Evolutionary conservation across 352 stramenopile genomes (phyloP).

Genomic region (Sclerospora graminicola): DNA sequence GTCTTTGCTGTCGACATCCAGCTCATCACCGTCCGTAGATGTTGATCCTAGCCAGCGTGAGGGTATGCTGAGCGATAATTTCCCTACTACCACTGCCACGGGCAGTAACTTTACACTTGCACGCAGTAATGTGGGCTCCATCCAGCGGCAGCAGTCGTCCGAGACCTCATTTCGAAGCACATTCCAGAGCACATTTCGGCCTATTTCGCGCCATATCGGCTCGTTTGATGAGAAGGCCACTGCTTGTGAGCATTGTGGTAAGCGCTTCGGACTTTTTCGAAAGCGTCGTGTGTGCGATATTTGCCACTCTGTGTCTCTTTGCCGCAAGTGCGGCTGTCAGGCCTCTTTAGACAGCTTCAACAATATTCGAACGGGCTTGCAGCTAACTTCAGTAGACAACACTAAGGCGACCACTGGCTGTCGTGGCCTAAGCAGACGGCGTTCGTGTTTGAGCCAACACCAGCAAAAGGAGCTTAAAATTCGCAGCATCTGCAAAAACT

Average conservation of each 20-base stretch:
- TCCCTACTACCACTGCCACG: slow-evolving; percentile 2
- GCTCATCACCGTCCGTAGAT: slow-evolving; percentile 17
- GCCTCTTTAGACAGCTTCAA: slow-evolving; percentile 31
- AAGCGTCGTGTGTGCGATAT: slow-evolving; percentile 43
- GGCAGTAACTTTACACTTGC: slow-evolving; percentile 8
- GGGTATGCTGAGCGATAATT: slow-evolving; percentile 10
- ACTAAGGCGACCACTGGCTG: slow-evolving; percentile 1
- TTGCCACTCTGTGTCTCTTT: slow-evolving; percentile 41
- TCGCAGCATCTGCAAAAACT: slow-evolving; percentile 36
- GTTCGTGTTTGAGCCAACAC: slow-evolving; percentile 17
- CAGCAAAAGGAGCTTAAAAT: slow-evolving; percentile 37
- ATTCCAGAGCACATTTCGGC: slow-evolving; percentile 16
- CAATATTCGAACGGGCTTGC: slow-evolving; percentile 17
- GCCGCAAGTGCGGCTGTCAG: slow-evolving; percentile 45
- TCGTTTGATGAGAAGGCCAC: slow-evolving; percentile 17
- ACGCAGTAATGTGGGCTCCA: slow-evolving; percentile 11
- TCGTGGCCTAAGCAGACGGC: slow-evolving; percentile 10
- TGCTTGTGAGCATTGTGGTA: slow-evolving; percentile 38
- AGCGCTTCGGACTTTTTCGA: slow-evolving; percentile 58
- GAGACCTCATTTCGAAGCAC: slow-evolving; percentile 5
- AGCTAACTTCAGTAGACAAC: slow-evolving; percentile 12
- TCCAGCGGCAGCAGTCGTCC: slow-evolving; percentile 4
- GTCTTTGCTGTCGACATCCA: slow-evolving; percentile 27
- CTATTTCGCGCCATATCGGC: slow-evolving; percentile 17
- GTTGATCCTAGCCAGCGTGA: slow-evolving; percentile 16